Evolutionary conservation across 2,329 filamentous ascomycete species (phyloP), one percentile per base, ranked within the genome.

Genomic region (Aotearoamyces nothofagi): DNA sequence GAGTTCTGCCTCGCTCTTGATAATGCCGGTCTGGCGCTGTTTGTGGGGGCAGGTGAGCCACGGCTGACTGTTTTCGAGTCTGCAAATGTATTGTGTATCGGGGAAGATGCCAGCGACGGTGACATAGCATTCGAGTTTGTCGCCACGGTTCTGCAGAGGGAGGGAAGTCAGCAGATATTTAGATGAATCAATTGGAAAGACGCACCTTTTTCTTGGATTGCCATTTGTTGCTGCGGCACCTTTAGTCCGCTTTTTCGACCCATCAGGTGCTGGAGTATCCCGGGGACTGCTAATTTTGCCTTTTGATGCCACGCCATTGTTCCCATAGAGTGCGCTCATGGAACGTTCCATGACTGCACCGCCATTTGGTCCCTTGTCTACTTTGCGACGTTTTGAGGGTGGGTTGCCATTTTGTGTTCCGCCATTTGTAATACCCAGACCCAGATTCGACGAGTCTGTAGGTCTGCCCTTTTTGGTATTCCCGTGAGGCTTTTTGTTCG

Each of bases 1-100:
- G 79, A 81, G 45, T 78, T 86, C 47, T 84, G 81, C 44, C 83
- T 73, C 20, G 72, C 70, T 40, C 82, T 71, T 5, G 78, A 72
- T 4, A 76, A 74, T 28, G 69, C 62, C 9, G 80, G 75, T 24
- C 77, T 69, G 33, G 69, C 57, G 16, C 56, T 52, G 33, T 55
- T 54, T 27, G 55, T 52, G 5, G 74, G 74, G 6, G 63, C 69
- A 15, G 78, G 77, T 22, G 76, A 80, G 30, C 45, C 59, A 37
- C 57, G 61, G 40, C 49, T 58, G 30, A 50, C 53, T 39, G 55
- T 61, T 38, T 63, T 63, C 2, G 55, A 58, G 40, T 83, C 79
- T 15, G 70, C 65, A 33, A 82, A 69, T n/a, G 65, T 67, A 27
- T 70, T 66, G 26, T 80, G 61, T 26, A 84, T 64, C 11, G 82